phyloP scores from a whole-genome alignment of 306 rosid species.

The Oemleria cerasiformis region DNA sequence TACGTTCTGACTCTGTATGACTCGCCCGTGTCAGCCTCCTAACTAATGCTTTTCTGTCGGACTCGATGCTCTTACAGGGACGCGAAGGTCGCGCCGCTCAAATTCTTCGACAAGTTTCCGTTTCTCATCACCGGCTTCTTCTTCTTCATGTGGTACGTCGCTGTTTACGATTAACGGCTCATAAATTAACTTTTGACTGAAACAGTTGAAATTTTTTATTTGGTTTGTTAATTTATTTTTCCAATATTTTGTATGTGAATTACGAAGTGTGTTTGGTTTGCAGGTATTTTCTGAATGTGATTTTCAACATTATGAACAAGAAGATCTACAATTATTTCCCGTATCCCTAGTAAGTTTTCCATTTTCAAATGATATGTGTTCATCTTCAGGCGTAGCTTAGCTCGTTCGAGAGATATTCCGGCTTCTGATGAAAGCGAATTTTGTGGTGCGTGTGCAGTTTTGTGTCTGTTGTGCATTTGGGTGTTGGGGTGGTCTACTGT shows the following conservation, averaged over 20 bases:
- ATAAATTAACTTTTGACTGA: no score
- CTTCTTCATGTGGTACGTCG: slow-evolving; percentile 54
- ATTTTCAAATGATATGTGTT: not conserved
- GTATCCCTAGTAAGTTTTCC: slow-evolving; percentile 41
- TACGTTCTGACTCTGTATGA: slow-evolving; percentile 60
- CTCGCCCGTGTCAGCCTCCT: slow-evolving; percentile 28
- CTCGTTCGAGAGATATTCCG: not conserved
- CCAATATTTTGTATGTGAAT: not conserved
- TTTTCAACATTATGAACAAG: slow-evolving; percentile 56
- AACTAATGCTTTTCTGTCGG: slow-evolving; percentile 33
- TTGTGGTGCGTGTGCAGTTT: slow-evolving; percentile 29
- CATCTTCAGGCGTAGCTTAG: not conserved
- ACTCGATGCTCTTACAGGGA: slow-evolving; percentile 44
- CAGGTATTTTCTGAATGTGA: slow-evolving; percentile 57
- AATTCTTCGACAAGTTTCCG: slow-evolving; percentile 50
- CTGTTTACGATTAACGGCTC: not conserved
- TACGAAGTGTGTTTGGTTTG: slow-evolving; percentile 5
- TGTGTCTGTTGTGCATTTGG: slow-evolving; percentile 52
- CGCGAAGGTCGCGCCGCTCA: slow-evolving; percentile 63
- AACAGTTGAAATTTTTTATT: not conserved
- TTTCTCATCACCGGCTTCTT: slow-evolving; percentile 47
- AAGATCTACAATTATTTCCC: slow-evolving; percentile 59
- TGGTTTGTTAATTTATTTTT: not conserved
- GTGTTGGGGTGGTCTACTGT: slow-evolving; percentile 50
- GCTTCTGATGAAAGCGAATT: not conserved